phyloP scores from a whole-genome alignment of 257 asterid genomes.

The Vinca minor region DNA sequence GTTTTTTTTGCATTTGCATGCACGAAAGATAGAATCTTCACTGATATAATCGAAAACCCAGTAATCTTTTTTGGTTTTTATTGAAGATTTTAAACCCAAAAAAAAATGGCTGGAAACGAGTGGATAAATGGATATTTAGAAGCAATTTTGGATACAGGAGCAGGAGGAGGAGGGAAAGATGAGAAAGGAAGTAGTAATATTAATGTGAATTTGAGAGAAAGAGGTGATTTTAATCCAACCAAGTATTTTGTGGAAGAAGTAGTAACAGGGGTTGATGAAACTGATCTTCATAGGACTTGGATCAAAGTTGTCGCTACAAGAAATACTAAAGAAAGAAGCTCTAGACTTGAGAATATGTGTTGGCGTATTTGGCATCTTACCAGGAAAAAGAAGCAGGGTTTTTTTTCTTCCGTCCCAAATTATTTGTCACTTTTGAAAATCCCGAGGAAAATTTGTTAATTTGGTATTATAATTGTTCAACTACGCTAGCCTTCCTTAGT shows the following conservation, averaged over 20 bases:
- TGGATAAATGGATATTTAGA: slow-evolving; percentile 91
- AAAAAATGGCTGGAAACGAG: slow-evolving; percentile 71
- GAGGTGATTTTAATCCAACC: slow-evolving; percentile 56
- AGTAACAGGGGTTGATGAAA: slow-evolving; percentile 65
- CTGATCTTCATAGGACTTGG: slow-evolving; percentile 83
- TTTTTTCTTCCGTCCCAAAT: too few relatives aligned
- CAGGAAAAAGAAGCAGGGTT: slow-evolving; percentile 71
- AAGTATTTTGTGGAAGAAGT: slow-evolving; percentile 80
- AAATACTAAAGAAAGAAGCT: slow-evolving; percentile 58
- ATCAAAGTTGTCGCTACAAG: slow-evolving; percentile 74
- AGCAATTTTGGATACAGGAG: slow-evolving; percentile 74
- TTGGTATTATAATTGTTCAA: too few relatives aligned
- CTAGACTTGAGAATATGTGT: slow-evolving; percentile 82
- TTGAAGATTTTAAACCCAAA: neutral
- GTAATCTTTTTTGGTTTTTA: too few relatives aligned
- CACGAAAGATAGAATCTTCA: neutral
- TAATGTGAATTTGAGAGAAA: slow-evolving; percentile 26
- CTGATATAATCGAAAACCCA: neutral
- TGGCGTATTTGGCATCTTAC: slow-evolving; percentile 94
- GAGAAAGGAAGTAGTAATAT: too few relatives aligned
- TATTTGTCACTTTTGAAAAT: too few relatives aligned
- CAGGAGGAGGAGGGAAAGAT: slow-evolving; percentile 53
- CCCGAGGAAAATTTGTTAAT: too few relatives aligned
- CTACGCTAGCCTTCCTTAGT: too few relatives aligned
- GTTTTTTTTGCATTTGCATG: slow-evolving; percentile 1